Percentiles rank a stretch among this genome's conserved stretches.
Conservation (phyloP, 2,329 filamentous ascomycete genomes). For the Xylariaceae sp. region DNA sequence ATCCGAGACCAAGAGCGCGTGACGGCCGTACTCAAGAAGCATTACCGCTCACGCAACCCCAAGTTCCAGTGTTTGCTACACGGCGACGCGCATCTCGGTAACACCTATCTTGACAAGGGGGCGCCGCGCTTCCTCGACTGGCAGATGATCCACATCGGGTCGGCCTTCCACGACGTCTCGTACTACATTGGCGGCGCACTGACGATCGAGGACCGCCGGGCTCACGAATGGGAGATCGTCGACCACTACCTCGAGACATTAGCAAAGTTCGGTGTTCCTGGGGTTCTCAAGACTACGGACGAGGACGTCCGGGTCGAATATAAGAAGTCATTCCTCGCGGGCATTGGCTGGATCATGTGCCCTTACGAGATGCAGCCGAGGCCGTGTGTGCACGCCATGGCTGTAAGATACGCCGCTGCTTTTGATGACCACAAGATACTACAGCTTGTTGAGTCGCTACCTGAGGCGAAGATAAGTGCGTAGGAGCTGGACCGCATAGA, state of each 20-base stretch:
- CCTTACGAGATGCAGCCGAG: slow-evolving; percentile 34
- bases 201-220: slow-evolving; percentile 31
- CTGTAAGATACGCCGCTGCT: slow-evolving; percentile 29
- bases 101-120: slow-evolving; percentile 30
- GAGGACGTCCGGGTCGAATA: slow-evolving; percentile 30
- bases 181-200: slow-evolving; percentile 34
- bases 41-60: slow-evolving; percentile 29
- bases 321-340: slow-evolving; percentile 30
- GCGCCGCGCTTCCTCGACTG: slow-evolving; percentile 34
- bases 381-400: slow-evolving; percentile 31
- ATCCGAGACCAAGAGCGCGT: slow-evolving; percentile 28
- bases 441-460: slow-evolving; percentile 29
- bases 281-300: slow-evolving; percentile 21
- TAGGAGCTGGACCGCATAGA: too few species aligned
- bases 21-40: slow-evolving; percentile 29
- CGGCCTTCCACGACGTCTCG: slow-evolving; percentile 34
- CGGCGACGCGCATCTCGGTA: slow-evolving; percentile 34
- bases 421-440: slow-evolving; percentile 33
- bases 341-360: slow-evolving; percentile 33
- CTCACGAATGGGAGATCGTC: slow-evolving; percentile 31
- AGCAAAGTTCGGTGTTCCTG: slow-evolving; percentile 21
- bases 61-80: slow-evolving; percentile 33
- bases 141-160: slow-evolving; percentile 34
- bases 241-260: slow-evolving; percentile 31
- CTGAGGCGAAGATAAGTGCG: slow-evolving; percentile 9